Base-by-base conservation (phyloP, 331 rosid genomes). In the Erythrophleum ivorense region DNA sequence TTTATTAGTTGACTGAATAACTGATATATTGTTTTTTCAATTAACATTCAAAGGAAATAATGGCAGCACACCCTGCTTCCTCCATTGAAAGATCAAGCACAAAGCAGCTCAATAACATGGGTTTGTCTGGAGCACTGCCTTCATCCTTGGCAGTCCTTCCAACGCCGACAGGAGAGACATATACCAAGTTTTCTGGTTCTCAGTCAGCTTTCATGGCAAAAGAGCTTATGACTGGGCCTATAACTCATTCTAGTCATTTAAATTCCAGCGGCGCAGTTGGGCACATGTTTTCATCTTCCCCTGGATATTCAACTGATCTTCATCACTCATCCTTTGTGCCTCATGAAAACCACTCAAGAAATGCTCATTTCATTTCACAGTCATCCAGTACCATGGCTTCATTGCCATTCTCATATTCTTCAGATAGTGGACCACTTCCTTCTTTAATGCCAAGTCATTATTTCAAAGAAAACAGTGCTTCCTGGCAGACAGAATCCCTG, bases 231-330 rank as follows among this genome's bases (percentile, higher is more conserved):
- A 58, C 91, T 48, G 82, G 87, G 80, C 83, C 94, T 73, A 78
- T 72, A 24, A 84, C 60, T 65, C 91, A 86, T 84, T 81, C 88
- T 15, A 85, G 89, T 86, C 87, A 79, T 75, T 60, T 89, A 73
- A 59, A 83, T 80, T 84, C 98, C 77, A 89, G 87, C 55, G 98
- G 93, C 67, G 91, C 87, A 19, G 92, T 89, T 71, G 99, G 98
- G 76, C 97, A 89, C 82, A 88, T 93, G 85, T 87, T 91, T 86
- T 95, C 99, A 19, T 89, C 99, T 34, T 87, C 97, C 52, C 89
- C 97, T 0, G 97, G 96, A 87, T 88, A 85, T 79, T 89, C 93
- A 73, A 89, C 92, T 13, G 94, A 93, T 86, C 96, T 88, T 81
- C 98, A 91, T 78, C 91, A 89, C 87, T 89, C 98, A 41, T 86